Evolutionary conservation across 805 yeast species (phyloP).

Genomic region (Suhomyces sp.): DNA sequence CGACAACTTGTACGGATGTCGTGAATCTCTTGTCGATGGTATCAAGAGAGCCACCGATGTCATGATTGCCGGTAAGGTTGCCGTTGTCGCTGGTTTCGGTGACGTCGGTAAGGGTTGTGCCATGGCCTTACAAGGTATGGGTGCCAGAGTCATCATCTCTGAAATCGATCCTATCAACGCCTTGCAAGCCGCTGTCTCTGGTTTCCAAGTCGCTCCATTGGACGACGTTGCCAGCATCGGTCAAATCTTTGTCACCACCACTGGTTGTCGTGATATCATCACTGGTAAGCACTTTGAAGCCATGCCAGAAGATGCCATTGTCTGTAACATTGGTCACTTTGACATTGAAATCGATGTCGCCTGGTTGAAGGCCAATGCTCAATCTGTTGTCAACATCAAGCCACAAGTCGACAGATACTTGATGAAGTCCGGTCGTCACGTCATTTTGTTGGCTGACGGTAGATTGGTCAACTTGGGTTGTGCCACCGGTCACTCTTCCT

Average conservation of each 20-base stretch:
- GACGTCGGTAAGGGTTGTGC: conserved; percentile 99
- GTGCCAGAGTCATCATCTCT: conserved; percentile 96
- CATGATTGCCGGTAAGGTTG: conserved; percentile 99
- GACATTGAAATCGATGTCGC: conserved; percentile 99
- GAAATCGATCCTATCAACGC: conserved; percentile 99
- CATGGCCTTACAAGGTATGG: conserved; percentile 97
- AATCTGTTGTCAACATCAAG: conserved; percentile 92
- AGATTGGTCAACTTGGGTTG: conserved; percentile 99
- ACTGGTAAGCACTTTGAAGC: conserved; percentile 78
- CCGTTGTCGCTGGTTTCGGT: conserved; percentile 99
- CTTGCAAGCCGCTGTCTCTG: conserved; percentile 98
- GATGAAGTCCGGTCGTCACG: conserved; percentile 84
- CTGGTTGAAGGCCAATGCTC: conserved; percentile 94
- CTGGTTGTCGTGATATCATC: conserved; percentile 99
- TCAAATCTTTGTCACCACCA: conserved; percentile 98
- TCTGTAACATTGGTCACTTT: conserved; percentile 99
- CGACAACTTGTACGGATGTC: conserved; percentile 99
- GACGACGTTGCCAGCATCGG: conserved; percentile 90
- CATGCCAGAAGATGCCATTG: conserved; percentile 99
- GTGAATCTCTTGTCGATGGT: conserved; percentile 98
- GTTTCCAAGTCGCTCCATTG: conserved; percentile 95
- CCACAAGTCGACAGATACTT: conserved; percentile 99
- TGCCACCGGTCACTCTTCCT: conserved; percentile 99
- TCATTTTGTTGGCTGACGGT: conserved; percentile 97
- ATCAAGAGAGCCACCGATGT: conserved; percentile 99